A percentile compares a stretch with the other conserved stretches of the same genome.
Conservation (phyloP, 352 stramenopile genomes). For the Pythium brachiatum region DNA sequence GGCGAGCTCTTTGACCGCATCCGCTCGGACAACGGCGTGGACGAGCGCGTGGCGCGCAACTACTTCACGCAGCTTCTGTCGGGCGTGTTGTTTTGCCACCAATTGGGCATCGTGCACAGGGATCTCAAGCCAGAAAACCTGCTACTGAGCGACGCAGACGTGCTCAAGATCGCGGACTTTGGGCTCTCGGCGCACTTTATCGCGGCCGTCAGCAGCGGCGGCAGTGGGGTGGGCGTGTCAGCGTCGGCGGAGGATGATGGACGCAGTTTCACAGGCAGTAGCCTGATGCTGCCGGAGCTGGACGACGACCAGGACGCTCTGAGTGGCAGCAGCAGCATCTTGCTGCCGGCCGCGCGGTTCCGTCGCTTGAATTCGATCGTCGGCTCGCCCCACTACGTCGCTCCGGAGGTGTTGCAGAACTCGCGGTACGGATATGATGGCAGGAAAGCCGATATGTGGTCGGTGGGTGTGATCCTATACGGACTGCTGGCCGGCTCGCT, state of each 20-base stretch:
- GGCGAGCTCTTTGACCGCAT: slow-evolving; percentile 94
- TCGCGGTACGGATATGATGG: slow-evolving; percentile 89
- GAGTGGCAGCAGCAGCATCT: slow-evolving; percentile 17
- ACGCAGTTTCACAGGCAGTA: background rate
- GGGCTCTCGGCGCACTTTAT: slow-evolving; percentile 92
- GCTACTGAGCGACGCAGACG: slow-evolving; percentile 86
- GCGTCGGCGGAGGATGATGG: slow-evolving; percentile 23
- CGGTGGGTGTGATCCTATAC: slow-evolving; percentile 92
- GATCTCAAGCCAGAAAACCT: slow-evolving; percentile 98
- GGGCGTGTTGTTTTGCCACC: slow-evolving; percentile 90
- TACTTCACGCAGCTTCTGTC: slow-evolving; percentile 91
- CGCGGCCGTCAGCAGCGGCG: slow-evolving; percentile 64
- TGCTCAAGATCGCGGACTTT: slow-evolving; percentile 96
- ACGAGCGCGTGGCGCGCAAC: slow-evolving; percentile 72
- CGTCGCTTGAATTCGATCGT: slow-evolving; percentile 94
- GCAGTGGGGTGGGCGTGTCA: slow-evolving; percentile 25
- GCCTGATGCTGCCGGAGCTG: slow-evolving; percentile 14
- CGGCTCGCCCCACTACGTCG: slow-evolving; percentile 96
- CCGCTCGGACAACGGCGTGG: slow-evolving; percentile 74
- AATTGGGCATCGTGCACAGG: slow-evolving; percentile 91
- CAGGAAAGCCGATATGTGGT: slow-evolving; percentile 93
- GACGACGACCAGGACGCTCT: slow-evolving; percentile 19
- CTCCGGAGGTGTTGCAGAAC: slow-evolving; percentile 93
- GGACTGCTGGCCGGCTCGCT: slow-evolving; percentile 90
- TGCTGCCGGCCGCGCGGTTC: slow-evolving; percentile 48